Evolutionary conservation across 441 rosid species (phyloP), one percentile per base, ranked within the genome.

Genomic region (Erodium moschatum): DNA sequence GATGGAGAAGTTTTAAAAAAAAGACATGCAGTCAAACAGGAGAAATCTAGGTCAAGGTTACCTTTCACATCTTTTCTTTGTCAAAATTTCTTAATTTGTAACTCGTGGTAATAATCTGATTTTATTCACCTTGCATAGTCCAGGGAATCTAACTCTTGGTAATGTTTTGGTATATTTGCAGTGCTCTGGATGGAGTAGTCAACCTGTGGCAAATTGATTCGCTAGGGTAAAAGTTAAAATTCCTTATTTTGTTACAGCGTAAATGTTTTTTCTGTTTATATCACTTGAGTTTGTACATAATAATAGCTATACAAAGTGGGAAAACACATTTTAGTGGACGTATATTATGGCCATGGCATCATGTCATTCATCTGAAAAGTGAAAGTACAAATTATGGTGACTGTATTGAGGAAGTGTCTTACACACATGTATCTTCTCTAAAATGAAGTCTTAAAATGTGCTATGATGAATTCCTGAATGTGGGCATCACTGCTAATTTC

Each of bases 121-220:
- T 19, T 58, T 58, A 19, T 58, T 19, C 29, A 58, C 8, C 63
- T 58, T 20, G 18, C 64, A 64, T 11, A 62, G 66, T 69, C 27
- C 67, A 1, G 18, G 50, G 40, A 18, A 63, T 72, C 73, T 86
- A 69, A 82, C 66, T 67, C 68, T 58, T 58, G 63, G 27, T 67
- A 3, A 11, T 16, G 58, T 61, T 68, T 74, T 76, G 67, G 72
- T 75, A 72, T 66, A 12, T 66, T 46, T 77, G 29, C 79, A 92
- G 98, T 81, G 87, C 96, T 78, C 76, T 92, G 82, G 97, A 92
- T 81, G 96, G 97, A 63, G 40, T 83, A 72, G 81, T 92, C 72
- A 84, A 83, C 76, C 85, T 92, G 76, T 89, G 97, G 97, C 91
- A 90, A 81, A 75, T 92, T 80, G 92, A 86, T 73, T 77, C 85